Evolutionary conservation across 1,284 basidiomycete genomes (phyloP).

Genomic region (Neonothopanus nambi): DNA sequence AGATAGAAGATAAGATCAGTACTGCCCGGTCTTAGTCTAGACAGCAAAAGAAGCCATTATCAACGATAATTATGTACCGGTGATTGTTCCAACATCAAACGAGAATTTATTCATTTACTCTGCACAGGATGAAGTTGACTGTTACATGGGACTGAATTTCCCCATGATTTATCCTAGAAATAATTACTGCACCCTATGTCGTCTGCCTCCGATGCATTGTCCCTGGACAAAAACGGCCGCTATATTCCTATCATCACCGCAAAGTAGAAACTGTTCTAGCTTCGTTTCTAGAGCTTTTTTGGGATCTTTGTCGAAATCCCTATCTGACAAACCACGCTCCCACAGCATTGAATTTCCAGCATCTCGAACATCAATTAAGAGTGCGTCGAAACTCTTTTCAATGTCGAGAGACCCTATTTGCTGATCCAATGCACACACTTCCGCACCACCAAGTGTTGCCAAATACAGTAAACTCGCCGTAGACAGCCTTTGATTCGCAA

Average conservation of each 20-base stretch:
- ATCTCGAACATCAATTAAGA: slow-evolving; percentile 61
- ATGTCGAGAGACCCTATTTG: slow-evolving; percentile 77
- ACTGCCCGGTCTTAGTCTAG: too few species aligned
- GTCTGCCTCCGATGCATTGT: slow-evolving; percentile 73
- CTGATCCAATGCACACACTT: slow-evolving; percentile 73
- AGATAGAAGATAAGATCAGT: too few species aligned
- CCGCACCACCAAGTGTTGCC: slow-evolving; percentile 90
- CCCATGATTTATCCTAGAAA: too few species aligned
- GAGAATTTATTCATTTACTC: too few species aligned
- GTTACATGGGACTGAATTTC: too few species aligned
- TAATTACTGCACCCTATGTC: background rate
- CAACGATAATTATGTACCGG: too few species aligned
- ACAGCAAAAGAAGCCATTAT: too few species aligned
- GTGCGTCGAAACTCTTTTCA: slow-evolving; percentile 87
- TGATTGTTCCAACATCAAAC: too few species aligned
- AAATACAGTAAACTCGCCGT: slow-evolving; percentile 83
- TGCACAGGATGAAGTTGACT: too few species aligned
- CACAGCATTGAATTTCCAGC: slow-evolving; percentile 65
- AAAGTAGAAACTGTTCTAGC: slow-evolving; percentile 81
- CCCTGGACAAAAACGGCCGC: slow-evolving; percentile 85
- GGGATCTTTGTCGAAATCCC: slow-evolving; percentile 65
- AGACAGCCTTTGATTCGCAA: slow-evolving; percentile 65
- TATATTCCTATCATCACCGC: slow-evolving; percentile 90
- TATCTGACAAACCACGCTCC: slow-evolving; percentile 38
- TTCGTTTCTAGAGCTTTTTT: too few species aligned